Base-by-base conservation (phyloP, 1,284 basidiomycete species). In the Rhodotorula sp. region DNA sequence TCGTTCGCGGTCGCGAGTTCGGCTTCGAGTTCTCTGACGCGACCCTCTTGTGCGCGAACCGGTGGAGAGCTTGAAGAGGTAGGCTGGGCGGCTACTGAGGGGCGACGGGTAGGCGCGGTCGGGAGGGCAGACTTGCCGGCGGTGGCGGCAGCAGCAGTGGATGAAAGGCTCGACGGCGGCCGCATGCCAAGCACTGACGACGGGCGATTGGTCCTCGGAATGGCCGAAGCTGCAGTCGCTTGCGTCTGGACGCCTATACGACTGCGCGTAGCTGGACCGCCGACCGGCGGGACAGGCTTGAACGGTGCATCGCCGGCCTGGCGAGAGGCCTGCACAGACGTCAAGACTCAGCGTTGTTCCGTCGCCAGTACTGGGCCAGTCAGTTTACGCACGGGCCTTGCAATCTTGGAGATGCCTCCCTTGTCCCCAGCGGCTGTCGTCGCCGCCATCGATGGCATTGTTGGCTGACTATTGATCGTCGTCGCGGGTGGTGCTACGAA, bases 241-340 rank as follows among this genome's bases (percentile, higher is more conserved):
- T 61, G 58, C 23, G 60, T 55, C 16, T 34, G 47, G 67, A 62
- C 70, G 55, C 72, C 72, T 50, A 73, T 68, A 7, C 72, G 63
- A 21, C 60, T 38, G 31, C 57, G 55, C 18, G 67, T 49, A 15
- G 65, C 59, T 26, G 62, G 52, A 16, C 57, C 43, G 2, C 21
- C 15, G 34, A 31, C 21, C 3, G 47, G 34, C 47, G 38, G 38
- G 12, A 43, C 38, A 1, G 38, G 38, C 38, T 43, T 43, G 38
- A 43, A 43, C 10, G 38, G 38, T 43, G 38, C 38, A 14, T 43
- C 38, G 38, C 38, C 38, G 38, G 38, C 38, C 38, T 43, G 38
- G 10, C 38, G 38, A 1, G 38, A 43, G 12, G 38, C 38, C 38
- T 43, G 38, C 12, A 43, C 1, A 43, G 10, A 14, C 10, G 38